Conservation (phyloP, 768 basidiomycete species). For the Megacollybia marginata region DNA sequence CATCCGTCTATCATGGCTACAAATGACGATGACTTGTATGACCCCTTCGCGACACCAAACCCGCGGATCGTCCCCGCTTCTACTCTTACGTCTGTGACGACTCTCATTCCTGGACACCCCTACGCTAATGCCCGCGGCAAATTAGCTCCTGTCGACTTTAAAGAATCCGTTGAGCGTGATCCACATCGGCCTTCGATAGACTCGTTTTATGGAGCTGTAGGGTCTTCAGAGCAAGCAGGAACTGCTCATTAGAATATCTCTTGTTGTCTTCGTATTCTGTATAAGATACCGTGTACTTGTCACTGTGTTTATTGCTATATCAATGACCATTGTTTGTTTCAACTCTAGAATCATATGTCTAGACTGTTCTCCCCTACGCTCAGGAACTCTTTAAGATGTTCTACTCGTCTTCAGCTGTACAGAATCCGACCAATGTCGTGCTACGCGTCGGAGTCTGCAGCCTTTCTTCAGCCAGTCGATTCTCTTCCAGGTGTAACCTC, state of each 20-base stretch:
- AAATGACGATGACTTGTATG: background rate
- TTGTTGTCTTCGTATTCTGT: background rate
- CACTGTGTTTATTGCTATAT: background rate
- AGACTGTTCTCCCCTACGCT: background rate
- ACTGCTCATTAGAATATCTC: background rate
- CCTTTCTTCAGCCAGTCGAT: slow-evolving; percentile 44
- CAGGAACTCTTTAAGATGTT: background rate
- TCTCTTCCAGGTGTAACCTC: slow-evolving; percentile 61
- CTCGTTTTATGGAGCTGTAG: slow-evolving; percentile 4
- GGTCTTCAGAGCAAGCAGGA: background rate
- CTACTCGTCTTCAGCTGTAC: background rate
- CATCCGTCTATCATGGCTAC: background rate
- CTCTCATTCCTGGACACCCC: background rate
- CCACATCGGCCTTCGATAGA: slow-evolving; percentile 2
- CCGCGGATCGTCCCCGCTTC: background rate
- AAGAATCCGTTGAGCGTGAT: background rate
- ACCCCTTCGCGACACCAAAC: background rate
- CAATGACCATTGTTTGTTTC: background rate
- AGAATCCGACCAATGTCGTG: background rate
- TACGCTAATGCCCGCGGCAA: background rate
- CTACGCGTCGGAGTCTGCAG: slow-evolving; percentile 6
- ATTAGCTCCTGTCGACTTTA: background rate
- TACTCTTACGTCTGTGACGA: background rate
- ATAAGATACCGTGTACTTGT: background rate
- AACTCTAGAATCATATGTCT: background rate